A percentile compares a stretch with the other conserved stretches of the same genome.
These are phyloP conservation scores for Colletotrichum limetticola DNA, from an alignment of 2,329 filamentous ascomycete genomes.

Conservation along the genomic window DNA sequence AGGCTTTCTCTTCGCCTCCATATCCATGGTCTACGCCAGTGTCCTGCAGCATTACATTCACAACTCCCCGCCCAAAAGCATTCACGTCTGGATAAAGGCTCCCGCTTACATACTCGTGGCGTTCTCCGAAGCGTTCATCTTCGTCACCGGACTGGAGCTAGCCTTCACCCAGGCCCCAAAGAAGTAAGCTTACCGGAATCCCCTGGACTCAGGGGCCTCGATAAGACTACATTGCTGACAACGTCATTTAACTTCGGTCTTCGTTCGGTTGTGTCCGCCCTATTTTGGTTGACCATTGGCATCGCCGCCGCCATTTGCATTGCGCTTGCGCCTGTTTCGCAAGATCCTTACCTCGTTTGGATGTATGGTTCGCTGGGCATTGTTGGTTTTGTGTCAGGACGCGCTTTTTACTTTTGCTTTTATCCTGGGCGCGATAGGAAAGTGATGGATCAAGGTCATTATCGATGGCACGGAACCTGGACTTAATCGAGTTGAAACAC, in stretches of 20 bases:
- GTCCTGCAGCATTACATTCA: constrained; percentile 39
- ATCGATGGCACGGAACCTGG: background rate
- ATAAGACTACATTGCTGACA: background rate
- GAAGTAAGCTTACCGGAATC: constrained; percentile 38
- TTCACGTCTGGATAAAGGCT: constrained; percentile 64
- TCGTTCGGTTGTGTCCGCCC: constrained; percentile 27
- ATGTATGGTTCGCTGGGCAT: constrained; percentile 70
- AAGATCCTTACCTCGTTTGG: constrained; percentile 74
- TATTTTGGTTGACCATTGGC: constrained; percentile 64
- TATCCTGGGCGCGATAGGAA: background rate
- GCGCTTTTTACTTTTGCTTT: constrained; percentile 57
- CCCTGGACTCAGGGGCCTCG: background rate
- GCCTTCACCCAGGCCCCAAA: constrained; percentile 77
- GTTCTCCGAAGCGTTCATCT: constrained; percentile 70
- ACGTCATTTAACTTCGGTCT: background rate
- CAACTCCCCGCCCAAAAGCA: constrained; percentile 40
- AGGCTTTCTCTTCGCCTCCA: constrained; percentile 39
- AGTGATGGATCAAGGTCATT: background rate
- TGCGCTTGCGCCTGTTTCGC: constrained; percentile 69
- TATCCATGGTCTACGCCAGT: constrained; percentile 39
- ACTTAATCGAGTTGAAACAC: background rate
- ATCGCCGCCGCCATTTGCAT: constrained; percentile 54
- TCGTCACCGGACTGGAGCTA: constrained; percentile 77
- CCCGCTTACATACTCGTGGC: constrained; percentile 69
- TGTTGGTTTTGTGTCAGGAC: constrained; percentile 58